Evolutionary conservation across 2,329 filamentous ascomycete genomes (phyloP).

Genomic region (Apiospora koreana): DNA sequence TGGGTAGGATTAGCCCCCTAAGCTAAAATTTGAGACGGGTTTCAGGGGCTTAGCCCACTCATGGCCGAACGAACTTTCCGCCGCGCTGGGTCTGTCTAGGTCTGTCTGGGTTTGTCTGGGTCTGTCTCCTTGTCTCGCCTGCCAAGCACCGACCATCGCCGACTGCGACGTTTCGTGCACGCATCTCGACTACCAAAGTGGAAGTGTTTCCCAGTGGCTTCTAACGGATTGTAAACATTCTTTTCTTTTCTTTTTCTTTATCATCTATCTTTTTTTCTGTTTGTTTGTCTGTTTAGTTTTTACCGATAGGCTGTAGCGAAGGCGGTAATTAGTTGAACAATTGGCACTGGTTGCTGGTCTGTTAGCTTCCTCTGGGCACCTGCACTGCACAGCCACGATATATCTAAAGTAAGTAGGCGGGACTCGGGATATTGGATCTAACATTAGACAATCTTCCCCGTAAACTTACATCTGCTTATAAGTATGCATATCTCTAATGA

Average conservation of each 20-base stretch:
- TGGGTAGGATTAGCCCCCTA: background rate
- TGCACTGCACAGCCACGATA: background rate
- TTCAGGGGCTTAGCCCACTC: background rate
- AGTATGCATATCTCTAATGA: background rate
- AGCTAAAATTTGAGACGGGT: background rate
- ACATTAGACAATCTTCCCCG: background rate
- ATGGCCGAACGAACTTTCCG: background rate
- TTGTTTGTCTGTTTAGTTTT: no score
- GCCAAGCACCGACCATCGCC: background rate
- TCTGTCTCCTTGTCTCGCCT: no score
- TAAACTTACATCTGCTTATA: background rate
- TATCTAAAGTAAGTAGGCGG: background rate
- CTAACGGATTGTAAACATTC: no score
- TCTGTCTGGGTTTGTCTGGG: no score
- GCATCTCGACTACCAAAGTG: background rate
- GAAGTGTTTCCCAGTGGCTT: background rate
- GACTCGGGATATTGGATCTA: no score
- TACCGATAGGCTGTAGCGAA: no score
- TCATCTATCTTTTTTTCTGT: background rate
- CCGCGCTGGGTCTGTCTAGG: background rate
- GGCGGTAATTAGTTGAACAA: no score
- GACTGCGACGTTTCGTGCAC: background rate
- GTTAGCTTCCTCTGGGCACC: no score
- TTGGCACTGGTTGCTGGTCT: no score
- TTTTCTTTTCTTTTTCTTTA: background rate